A percentile compares a stretch with the other conserved stretches of the same genome.
phyloP scores from a whole-genome alignment of 495 filamentous ascomycete genomes.

The Podospora anserina region DNA sequence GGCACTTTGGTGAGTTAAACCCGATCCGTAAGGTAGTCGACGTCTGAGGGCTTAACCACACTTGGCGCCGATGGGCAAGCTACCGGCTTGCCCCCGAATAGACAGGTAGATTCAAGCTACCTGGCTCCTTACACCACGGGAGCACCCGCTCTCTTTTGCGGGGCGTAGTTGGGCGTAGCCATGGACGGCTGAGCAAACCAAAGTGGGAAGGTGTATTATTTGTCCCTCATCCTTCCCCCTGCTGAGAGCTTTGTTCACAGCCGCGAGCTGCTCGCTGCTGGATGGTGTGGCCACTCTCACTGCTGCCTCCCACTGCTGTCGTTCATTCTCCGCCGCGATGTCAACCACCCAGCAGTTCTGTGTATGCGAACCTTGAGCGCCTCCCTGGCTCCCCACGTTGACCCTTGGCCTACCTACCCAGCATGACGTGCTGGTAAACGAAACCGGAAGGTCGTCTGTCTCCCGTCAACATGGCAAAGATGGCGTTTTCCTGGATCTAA shows the following conservation, averaged over 20 bases:
- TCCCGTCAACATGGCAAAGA: background rate
- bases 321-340: background rate
- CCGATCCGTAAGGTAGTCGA: constrained; percentile 18
- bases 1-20: constrained; percentile 11
- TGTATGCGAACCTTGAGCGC: background rate
- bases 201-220: constrained; percentile 31
- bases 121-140: constrained; percentile 13
- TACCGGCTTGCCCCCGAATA: constrained; percentile 10
- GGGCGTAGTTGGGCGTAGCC: constrained; percentile 11
- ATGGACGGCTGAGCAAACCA: constrained; percentile 18
- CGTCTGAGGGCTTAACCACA: background rate
- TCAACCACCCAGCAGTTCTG: background rate
- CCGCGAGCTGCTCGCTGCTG: background rate
- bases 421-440: background rate
- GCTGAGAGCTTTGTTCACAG: constrained; percentile 13
- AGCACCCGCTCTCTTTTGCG: constrained; percentile 22
- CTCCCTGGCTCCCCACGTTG: background rate
- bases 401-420: background rate
- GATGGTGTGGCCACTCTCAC: background rate
- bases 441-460: constrained; percentile 17
- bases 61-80: constrained; percentile 16
- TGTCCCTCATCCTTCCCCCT: constrained; percentile 15
- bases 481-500: background rate
- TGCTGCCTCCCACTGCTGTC: background rate
- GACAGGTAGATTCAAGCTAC: constrained; percentile 15